These are phyloP conservation scores for Solanum lignicaule DNA, from an alignment of 257 asterid species.

Conservation along the genomic window DNA sequence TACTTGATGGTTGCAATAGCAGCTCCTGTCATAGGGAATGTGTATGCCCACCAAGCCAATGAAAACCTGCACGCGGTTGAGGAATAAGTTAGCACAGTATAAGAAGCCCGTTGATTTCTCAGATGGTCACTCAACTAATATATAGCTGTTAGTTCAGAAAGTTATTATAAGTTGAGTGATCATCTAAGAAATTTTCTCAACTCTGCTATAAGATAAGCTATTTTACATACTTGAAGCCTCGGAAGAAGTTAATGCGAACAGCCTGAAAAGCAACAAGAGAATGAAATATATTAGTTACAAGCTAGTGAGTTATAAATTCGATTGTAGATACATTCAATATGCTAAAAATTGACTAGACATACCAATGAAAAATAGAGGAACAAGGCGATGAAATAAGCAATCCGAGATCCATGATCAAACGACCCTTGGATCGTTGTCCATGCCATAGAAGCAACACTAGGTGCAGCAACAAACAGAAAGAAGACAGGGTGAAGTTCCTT, in stretches of 20 bases:
- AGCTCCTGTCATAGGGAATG: conserved; percentile 84
- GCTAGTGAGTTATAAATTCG: neutral
- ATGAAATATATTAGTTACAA: neutral
- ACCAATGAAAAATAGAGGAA: conserved; percentile 90
- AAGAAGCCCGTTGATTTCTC: neutral
- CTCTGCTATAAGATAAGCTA: neutral
- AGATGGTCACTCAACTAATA: neutral
- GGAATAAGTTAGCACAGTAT: neutral
- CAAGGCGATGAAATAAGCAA: conserved; percentile 75
- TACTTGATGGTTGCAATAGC: conserved; percentile 61
- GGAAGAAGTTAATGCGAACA: conserved; percentile 69
- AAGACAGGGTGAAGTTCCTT: conserved; percentile 93
- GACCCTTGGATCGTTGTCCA: conserved; percentile 80
- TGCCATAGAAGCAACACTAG: conserved; percentile 86
- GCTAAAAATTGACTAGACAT: neutral
- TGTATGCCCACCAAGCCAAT: conserved; percentile 94
- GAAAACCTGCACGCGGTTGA: conserved; percentile 30
- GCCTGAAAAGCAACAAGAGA: conserved; percentile 37
- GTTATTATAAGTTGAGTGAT: neutral
- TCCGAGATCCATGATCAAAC: conserved; percentile 55
- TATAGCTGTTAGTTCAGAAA: neutral
- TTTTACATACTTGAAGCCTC: conserved; percentile 55
- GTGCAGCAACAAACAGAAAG: conserved; percentile 87
- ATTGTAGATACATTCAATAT: neutral
- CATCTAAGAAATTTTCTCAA: neutral